phyloP scores from a whole-genome alignment of 495 filamentous ascomycete species.

The Hyaloscypha bicolor region DNA sequence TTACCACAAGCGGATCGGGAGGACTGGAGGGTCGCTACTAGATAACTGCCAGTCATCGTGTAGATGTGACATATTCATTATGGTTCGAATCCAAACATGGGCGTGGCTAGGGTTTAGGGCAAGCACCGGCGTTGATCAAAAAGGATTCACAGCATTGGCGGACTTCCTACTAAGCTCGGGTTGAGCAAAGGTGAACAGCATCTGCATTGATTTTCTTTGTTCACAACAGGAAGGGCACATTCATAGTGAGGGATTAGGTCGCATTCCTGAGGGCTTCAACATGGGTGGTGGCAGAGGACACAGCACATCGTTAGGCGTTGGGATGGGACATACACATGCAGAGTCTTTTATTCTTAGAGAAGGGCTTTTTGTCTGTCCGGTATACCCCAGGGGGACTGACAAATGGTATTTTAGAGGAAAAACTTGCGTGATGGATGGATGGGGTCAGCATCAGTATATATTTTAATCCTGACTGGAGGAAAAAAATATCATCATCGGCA shows the following conservation, averaged over 20 bases:
- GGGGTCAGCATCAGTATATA: not conserved
- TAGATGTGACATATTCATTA: not conserved
- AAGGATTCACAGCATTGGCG: conserved; percentile 3
- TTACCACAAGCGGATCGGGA: not conserved
- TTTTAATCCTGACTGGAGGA: not conserved
- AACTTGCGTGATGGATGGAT: not conserved
- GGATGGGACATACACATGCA: conserved; percentile 17
- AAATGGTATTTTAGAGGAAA: conserved; percentile 4
- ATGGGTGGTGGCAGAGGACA: conserved; percentile 17
- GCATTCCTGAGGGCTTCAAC: not conserved
- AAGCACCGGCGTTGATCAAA: not conserved
- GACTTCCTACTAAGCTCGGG: not conserved
- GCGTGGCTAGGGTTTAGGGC: not conserved
- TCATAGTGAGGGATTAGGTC: conserved; percentile 17
- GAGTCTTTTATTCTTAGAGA: conserved; percentile 21
- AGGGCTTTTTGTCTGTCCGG: conserved; percentile 11
- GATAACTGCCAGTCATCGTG: not conserved
- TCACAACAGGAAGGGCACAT: not conserved
- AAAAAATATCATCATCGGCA: not conserved
- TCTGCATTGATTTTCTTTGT: conserved; percentile 9
- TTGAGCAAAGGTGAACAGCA: not conserved
- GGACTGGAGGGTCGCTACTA: not conserved
- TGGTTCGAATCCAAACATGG: not conserved
- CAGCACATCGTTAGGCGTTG: conserved; percentile 21
- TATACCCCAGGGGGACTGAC: conserved; percentile 15